phyloP scores from a whole-genome alignment of 768 basidiomycete genomes.

The Suillus cothurnatus region DNA sequence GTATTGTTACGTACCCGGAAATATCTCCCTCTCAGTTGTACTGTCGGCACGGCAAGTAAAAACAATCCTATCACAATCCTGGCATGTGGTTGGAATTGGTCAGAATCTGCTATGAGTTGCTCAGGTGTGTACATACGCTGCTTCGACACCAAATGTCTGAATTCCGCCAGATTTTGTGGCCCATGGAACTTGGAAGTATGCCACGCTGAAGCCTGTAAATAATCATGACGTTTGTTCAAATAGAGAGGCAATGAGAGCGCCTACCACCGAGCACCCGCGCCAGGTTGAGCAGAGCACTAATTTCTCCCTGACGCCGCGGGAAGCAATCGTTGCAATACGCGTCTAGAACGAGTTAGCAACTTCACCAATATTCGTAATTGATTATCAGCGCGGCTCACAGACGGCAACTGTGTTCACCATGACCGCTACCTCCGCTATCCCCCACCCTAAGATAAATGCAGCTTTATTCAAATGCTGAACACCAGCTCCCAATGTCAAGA shows the following conservation, averaged over 20 bases:
- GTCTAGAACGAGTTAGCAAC: conserved; percentile 22
- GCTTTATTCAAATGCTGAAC: conserved; percentile 33
- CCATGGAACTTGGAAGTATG: conserved; percentile 46
- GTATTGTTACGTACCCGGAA: conserved; percentile 35
- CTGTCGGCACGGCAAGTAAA: conserved; percentile 36
- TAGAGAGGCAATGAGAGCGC: background rate
- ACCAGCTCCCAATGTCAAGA: conserved; percentile 42
- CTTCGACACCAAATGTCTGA: conserved; percentile 40
- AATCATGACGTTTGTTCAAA: background rate
- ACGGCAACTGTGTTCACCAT: conserved; percentile 44
- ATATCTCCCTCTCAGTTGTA: conserved; percentile 36
- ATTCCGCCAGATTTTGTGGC: conserved; percentile 36
- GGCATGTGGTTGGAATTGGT: background rate
- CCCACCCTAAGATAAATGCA: conserved; percentile 46
- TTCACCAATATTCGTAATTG: background rate
- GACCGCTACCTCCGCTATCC: conserved; percentile 38
- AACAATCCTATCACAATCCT: conserved; percentile 39
- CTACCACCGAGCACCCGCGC: conserved; percentile 36
- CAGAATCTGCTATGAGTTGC: background rate
- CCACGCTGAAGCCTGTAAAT: conserved; percentile 36
- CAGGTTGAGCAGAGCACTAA: conserved; percentile 46
- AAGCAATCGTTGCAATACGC: conserved; percentile 43
- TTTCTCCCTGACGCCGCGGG: conserved; percentile 37
- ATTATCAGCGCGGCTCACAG: conserved; percentile 31
- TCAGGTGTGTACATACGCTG: conserved; percentile 30